A percentile compares a stretch with the other conserved stretches of the same genome.
Evolutionary conservation across 2,329 filamentous ascomycete species (phyloP).

Genomic region (Xylaria sp.): DNA sequence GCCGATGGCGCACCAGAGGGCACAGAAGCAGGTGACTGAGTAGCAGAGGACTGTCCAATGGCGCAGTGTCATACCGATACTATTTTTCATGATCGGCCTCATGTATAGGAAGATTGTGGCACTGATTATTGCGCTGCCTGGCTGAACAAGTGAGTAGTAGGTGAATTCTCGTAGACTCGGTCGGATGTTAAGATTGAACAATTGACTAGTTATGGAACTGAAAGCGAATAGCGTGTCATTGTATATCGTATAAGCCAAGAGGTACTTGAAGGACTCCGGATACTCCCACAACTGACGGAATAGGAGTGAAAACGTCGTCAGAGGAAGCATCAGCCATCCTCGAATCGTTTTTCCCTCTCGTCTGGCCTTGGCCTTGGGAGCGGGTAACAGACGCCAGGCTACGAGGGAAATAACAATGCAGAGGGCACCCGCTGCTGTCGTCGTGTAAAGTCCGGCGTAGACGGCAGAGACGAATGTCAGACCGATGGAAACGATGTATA

Average conservation of each 20-base stretch:
- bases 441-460: conserved; percentile 26
- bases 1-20: conserved; percentile 22
- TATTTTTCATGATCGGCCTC: not conserved
- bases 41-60: conserved; percentile 22
- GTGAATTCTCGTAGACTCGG: conserved; percentile 27
- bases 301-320: conserved; percentile 17
- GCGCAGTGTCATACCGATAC: conserved; percentile 16
- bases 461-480: conserved; percentile 20
- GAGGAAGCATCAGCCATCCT: conserved; percentile 19
- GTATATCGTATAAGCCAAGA: conserved; percentile 23
- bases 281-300: conserved; percentile 24
- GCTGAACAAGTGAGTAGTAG: conserved; percentile 28
- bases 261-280: conserved; percentile 26
- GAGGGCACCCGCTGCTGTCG: conserved; percentile 21
- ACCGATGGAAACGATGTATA: conserved; percentile 20
- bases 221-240: conserved; percentile 25
- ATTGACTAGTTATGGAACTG: conserved; percentile 15
- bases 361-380: conserved; percentile 1
- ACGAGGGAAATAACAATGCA: conserved; percentile 22
- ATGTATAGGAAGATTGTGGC: conserved; percentile 19
- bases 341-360: not conserved
- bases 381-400: conserved; percentile 14
- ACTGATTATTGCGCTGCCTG: conserved; percentile 4
- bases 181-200: conserved; percentile 28
- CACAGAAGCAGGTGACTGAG: conserved; percentile 20